Evolutionary conservation across 208 protist species (phyloP), one percentile per base, ranked within the genome.

Genomic region (Acanthamoeba royreba): DNA sequence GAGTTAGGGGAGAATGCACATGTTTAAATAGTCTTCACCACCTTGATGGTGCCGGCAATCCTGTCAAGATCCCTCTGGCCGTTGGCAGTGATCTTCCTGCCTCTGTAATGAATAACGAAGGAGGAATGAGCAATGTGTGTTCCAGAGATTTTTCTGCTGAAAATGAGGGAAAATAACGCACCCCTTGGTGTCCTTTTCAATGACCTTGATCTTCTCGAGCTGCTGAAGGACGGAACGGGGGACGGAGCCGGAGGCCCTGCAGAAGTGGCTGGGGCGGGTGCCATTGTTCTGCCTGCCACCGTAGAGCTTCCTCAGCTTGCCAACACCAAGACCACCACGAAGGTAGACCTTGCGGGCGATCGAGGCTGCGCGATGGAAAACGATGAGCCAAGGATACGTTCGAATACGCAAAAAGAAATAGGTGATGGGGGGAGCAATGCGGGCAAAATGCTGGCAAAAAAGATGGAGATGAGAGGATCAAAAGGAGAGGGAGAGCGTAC

Each of bases 321-420:
- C 98, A 94, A 99, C 98, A 95, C 99, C 98, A 35, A 98, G 97
- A 92, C 98, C 98, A 53, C 98, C 97, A 95, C 98, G 98, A 42
- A 99, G 92, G 97, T 99, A 99, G 91, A 99, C 96, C 94, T 98
- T 98, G 96, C 99, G 98, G 86, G 99, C 98, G 42, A 99, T 97
- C 72, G 99, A 97, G 83, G 99, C 99, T 91, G 94, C 15, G 52
- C 63, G 55, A 19, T 19, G 25, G 47, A 35, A 7, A 15, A 52
- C 43, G 1, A 81, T 40, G 49, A 52, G 47, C 31, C 28, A 45
- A 3, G 46, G 2, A 38, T 17, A 8, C 22, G 15, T 4, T 19
- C 77, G 25, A 22, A 55, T 1, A 0, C 11, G 7, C n/a, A 52
- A 46, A 49, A 85, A 79, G 22, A 22, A 15, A 40, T 43, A 63